A percentile compares a stretch with the other conserved stretches of the same genome.
Evolutionary conservation across 2,329 filamentous ascomycete species (phyloP).

Genomic region (Cladorrhinum sp.): DNA sequence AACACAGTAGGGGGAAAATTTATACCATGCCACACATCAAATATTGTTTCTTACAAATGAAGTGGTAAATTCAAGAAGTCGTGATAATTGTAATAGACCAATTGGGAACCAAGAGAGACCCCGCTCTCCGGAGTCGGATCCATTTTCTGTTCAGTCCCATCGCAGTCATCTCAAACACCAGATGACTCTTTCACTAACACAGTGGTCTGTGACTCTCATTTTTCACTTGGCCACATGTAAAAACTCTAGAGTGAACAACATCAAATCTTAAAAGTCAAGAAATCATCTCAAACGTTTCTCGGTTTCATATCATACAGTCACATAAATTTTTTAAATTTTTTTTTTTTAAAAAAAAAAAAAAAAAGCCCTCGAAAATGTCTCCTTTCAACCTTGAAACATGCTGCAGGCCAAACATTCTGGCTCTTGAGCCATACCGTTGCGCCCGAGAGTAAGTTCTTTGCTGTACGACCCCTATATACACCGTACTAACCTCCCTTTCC

Average conservation of each 20-base stretch:
- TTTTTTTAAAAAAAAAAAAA: neutral
- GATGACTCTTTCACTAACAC: slow-evolving; percentile 1
- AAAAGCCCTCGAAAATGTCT: slow-evolving; percentile 41
- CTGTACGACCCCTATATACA: neutral
- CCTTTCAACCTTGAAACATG: slow-evolving; percentile 72
- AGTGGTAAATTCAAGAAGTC: neutral
- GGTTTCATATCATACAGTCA: no score
- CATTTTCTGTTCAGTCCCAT: neutral
- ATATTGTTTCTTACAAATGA: neutral
- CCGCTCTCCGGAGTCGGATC: slow-evolving; percentile 25
- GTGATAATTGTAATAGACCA: neutral
- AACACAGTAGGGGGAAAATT: no score
- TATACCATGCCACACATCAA: neutral
- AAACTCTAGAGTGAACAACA: neutral
- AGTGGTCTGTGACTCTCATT: neutral
- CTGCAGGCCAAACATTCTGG: slow-evolving; percentile 72
- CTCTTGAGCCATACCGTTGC: slow-evolving; percentile 75
- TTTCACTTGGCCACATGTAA: neutral
- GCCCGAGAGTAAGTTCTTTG: slow-evolving; percentile 65
- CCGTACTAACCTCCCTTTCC: slow-evolving; percentile 32
- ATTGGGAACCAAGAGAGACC: slow-evolving; percentile 3
- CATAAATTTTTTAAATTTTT: no score
- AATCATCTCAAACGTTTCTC: no score
- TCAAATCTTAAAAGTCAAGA: neutral
- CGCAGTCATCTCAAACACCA: neutral